These are phyloP conservation scores for Candida nemodendra DNA, from an alignment of 805 yeast species.

Conservation along the genomic window DNA sequence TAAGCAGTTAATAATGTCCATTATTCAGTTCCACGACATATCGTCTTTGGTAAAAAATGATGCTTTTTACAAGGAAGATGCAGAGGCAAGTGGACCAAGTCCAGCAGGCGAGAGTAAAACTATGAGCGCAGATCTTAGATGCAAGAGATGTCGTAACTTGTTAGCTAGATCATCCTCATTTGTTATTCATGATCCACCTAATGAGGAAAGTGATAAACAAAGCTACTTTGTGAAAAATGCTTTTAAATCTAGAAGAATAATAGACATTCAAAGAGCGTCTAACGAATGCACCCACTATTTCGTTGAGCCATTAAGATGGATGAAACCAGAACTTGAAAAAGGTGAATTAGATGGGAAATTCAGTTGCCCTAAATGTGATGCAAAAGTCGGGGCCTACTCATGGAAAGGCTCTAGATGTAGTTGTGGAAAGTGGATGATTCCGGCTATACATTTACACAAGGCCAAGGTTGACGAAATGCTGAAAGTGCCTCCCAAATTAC, in stretches of 20 bases:
- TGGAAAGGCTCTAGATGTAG: constrained; percentile 96
- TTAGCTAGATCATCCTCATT: constrained; percentile 65
- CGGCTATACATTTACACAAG: constrained; percentile 78
- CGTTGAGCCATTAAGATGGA: constrained; percentile 89
- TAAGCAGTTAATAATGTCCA: constrained; percentile 41
- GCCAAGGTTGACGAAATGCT: constrained; percentile 74
- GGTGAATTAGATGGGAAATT: constrained; percentile 87
- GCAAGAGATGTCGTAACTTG: constrained; percentile 76
- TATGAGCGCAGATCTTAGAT: constrained; percentile 45
- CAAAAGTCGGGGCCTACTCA: constrained; percentile 86
- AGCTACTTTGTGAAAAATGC: constrained; percentile 64
- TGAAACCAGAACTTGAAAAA: constrained; percentile 72
- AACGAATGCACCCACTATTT: constrained; percentile 78
- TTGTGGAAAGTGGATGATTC: constrained; percentile 95
- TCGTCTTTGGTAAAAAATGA: constrained; percentile 13
- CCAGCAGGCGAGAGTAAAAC: constrained; percentile 1
- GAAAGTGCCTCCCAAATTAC: constrained; percentile 1
- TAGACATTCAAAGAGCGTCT: constrained; percentile 57
- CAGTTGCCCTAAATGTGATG: constrained; percentile 75
- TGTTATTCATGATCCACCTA: constrained; percentile 65
- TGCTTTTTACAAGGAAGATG: constrained; percentile 13
- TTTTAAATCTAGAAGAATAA: constrained; percentile 57
- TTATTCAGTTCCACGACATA: constrained; percentile 27
- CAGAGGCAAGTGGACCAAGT: neutral
- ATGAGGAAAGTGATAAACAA: constrained; percentile 57